Conservation (phyloP, 2,329 filamentous ascomycete species). For the Clarireedia homoeocarpa region DNA sequence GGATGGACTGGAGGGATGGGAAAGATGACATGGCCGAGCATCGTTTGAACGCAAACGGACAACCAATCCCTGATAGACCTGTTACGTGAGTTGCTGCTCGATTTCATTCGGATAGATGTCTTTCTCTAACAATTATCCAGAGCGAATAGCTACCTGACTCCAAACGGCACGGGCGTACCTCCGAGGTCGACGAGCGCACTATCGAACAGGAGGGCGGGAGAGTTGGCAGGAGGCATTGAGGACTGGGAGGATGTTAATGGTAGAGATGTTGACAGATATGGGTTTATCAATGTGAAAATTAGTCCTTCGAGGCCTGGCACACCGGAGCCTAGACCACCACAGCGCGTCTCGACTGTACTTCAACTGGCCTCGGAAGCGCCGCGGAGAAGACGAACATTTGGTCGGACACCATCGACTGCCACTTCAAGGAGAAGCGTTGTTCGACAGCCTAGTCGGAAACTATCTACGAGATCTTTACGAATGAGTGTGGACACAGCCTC, state of each 20-base stretch:
- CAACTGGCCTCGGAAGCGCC: conserved; percentile 27
- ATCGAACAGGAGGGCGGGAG: conserved; percentile 30
- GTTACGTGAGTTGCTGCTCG: conserved; percentile 10
- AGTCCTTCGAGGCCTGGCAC: conserved; percentile 33
- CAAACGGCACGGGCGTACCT: conserved; percentile 6
- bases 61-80: conserved; percentile 8
- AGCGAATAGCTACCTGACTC: conserved; percentile 15
- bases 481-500: conserved; percentile 35
- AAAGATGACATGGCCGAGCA: conserved; percentile 10
- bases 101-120: neutral
- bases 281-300: conserved; percentile 49
- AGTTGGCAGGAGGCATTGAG: conserved; percentile 52
- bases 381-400: conserved; percentile 24
- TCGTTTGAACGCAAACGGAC: conserved; percentile 2
- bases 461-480: conserved; percentile 47
- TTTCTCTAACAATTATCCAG: conserved; percentile 14
- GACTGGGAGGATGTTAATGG: conserved; percentile 60
- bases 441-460: conserved; percentile 44
- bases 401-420: conserved; percentile 22
- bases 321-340: conserved; percentile 26
- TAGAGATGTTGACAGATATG: conserved; percentile 57
- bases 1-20: conserved; percentile 22
- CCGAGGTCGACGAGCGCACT: conserved; percentile 19
- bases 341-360: conserved; percentile 26
- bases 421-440: conserved; percentile 12